phyloP scores from a whole-genome alignment of 768 basidiomycete genomes.

The Pulveroboletus frians region DNA sequence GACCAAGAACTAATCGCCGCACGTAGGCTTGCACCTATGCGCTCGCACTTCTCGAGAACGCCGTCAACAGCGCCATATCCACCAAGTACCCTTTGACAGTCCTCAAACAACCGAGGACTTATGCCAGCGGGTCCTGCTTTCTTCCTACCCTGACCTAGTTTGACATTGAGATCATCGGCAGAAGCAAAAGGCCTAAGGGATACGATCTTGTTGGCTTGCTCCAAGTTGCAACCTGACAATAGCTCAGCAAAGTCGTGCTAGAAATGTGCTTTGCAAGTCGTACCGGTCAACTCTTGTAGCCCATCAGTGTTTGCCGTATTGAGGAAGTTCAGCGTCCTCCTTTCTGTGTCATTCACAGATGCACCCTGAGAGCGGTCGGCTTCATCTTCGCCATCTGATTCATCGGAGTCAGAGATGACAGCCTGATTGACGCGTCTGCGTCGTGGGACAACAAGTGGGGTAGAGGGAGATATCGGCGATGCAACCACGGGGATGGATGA shows the following conservation, averaged over 20 bases:
- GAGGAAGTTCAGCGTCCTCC: conserved; percentile 61
- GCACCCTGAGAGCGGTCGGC: conserved; percentile 28
- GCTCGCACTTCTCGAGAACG: conserved; percentile 84
- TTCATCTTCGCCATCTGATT: conserved; percentile 47
- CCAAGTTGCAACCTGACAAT: conserved; percentile 62
- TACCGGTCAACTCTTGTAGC: conserved; percentile 73
- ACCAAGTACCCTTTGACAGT: conserved; percentile 76
- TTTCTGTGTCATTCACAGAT: conserved; percentile 39
- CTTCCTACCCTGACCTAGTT: conserved; percentile 83
- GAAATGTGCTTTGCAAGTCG: conserved; percentile 13
- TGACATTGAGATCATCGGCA: conserved; percentile 66
- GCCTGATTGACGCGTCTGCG: conserved; percentile 54
- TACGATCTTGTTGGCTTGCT: conserved; percentile 78
- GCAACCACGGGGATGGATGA: conserved; percentile 31
- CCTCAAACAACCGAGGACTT: conserved; percentile 86
- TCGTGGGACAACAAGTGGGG: conserved; percentile 40
- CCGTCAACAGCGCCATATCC: conserved; percentile 87
- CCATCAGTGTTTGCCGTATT: conserved; percentile 58
- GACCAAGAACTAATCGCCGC: conserved; percentile 79
- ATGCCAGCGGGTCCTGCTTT: conserved; percentile 79
- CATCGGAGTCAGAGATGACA: conserved; percentile 60
- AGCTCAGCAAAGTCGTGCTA: conserved; percentile 2
- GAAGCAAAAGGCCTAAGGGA: conserved; percentile 75
- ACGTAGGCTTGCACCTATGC: conserved; percentile 71
- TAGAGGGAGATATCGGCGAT: conserved; percentile 36